These are phyloP conservation scores for Xylaria sp. DNA, from an alignment of 2,329 filamentous ascomycete species.

Conservation along the genomic window DNA sequence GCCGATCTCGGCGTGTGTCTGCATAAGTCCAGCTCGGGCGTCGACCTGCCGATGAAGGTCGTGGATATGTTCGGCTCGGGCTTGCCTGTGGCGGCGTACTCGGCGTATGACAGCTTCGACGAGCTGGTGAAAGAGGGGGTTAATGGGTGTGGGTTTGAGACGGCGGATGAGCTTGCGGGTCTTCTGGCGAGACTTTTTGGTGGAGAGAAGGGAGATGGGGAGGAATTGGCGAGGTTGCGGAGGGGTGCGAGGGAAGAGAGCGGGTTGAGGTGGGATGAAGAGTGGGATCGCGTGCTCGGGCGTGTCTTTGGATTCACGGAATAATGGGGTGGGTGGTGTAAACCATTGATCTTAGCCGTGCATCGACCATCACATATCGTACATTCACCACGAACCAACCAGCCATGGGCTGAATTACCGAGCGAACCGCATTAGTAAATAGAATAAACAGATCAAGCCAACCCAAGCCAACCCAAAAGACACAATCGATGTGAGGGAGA, in stretches of 20 bases:
- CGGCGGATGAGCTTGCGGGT: conserved; percentile 70
- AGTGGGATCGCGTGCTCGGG: conserved; percentile 88
- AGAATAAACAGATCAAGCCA: background rate
- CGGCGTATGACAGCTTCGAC: conserved; percentile 84
- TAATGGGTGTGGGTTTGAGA: conserved; percentile 88
- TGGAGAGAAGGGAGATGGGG: conserved; percentile 57
- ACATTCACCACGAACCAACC: background rate
- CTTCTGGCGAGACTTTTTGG: conserved; percentile 74
- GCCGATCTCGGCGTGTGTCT: conserved; percentile 92
- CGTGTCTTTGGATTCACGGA: conserved; percentile 69
- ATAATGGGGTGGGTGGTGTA: conserved; percentile 23
- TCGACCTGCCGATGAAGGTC: conserved; percentile 98
- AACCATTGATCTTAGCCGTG: background rate
- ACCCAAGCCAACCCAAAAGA: background rate
- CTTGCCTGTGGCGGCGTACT: conserved; percentile 88
- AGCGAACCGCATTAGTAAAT: background rate
- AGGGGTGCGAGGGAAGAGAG: conserved; percentile 80
- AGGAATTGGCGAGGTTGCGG: conserved; percentile 70
- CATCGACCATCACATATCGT: background rate
- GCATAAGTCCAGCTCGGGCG: conserved; percentile 92
- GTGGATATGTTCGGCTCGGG: conserved; percentile 99
- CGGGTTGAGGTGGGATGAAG: conserved; percentile 84
- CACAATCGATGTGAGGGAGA: background rate
- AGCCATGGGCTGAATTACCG: background rate
- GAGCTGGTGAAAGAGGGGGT: conserved; percentile 89